phyloP scores from a whole-genome alignment of 306 rosid species.

The Ziziphus jujuba region DNA sequence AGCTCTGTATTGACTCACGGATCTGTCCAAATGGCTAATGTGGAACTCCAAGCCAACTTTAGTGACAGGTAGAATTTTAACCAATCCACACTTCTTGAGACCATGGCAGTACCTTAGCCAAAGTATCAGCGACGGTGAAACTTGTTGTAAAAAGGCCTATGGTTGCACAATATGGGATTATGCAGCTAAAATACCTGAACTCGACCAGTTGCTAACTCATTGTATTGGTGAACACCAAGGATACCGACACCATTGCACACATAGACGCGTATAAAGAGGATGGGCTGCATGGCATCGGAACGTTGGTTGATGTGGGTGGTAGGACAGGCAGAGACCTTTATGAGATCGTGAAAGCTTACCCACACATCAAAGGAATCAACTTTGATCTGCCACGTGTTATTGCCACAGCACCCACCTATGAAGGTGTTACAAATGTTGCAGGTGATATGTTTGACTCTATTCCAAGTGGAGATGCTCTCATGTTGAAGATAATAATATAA shows the following conservation, averaged over 20 bases:
- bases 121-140: conserved; percentile 38
- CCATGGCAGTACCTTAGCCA: conserved; percentile 33
- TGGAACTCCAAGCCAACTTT: conserved; percentile 17
- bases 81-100: conserved; percentile 19
- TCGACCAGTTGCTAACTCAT: not conserved
- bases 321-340: conserved; percentile 14
- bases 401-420: conserved; percentile 12
- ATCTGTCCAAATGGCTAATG: conserved; percentile 31
- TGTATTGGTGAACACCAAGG: no score
- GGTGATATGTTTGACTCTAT: conserved; percentile 30
- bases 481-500: conserved; percentile 6
- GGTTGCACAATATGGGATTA: conserved; percentile 30
- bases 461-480: conserved; percentile 25
- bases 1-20: conserved; percentile 22
- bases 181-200: conserved; percentile 16
- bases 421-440: conserved; percentile 28
- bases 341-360: conserved; percentile 13
- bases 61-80: conserved; percentile 2
- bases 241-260: no score
- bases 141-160: conserved; percentile 26
- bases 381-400: conserved; percentile 19
- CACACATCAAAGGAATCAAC: conserved; percentile 15
- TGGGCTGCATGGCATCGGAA: conserved; percentile 4
- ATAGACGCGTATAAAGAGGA: no score
- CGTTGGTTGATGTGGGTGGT: conserved; percentile 24